Base-by-base conservation (phyloP, 169 alveolate genomes). In the Plasmodium knowlesi region DNA sequence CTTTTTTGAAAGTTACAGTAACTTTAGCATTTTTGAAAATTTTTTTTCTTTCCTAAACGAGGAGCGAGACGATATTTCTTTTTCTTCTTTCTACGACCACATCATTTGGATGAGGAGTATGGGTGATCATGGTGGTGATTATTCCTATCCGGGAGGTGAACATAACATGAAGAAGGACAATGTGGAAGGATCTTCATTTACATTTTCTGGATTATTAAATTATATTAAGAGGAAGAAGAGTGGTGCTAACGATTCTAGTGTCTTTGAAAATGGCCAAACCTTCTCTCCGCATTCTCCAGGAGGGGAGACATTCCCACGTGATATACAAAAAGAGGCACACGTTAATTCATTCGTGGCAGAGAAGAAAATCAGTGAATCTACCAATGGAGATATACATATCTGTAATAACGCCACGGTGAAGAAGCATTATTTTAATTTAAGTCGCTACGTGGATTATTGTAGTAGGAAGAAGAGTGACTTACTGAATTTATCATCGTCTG, bases 1-100 rank as follows among this genome's bases (percentile, higher is more conserved):
- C 61, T 89, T 89, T 89, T 89, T 41, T 54, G 94, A 89, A 16
- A 89, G 79, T 57, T 89, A 89, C 72, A 89, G 72, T 16, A 86
- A 89, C 39, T 78, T 34, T 61, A 57, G 10, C n/a, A 89, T 89
- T 19, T 89, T 89, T 78, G 84, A 79, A 28, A 76, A 76, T 14
- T 57, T 57, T 19, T 73, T 78, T 57, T 16, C 22, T 71, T 89
- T 89, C 53, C 50, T 78, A 10, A 28, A 72, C 2, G 32, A 25
- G 8, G 34, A 89, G 50, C 79, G 39, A 50, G 89, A 37, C 1
- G 14, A 70, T 14, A 22, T 79, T 37, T 78, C 79, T 78, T 89
- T 79, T 39, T 67, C 71, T 12, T 30, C 94, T 14, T 89, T 89
- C 30, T 32, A 39, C 30, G 82, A 89, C 34, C 72, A 79, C 28